A percentile compares a stretch with the other conserved stretches of the same genome.
phyloP scores from a whole-genome alignment of 768 basidiomycete species.

The Cystofilobasidium bisporidii region DNA sequence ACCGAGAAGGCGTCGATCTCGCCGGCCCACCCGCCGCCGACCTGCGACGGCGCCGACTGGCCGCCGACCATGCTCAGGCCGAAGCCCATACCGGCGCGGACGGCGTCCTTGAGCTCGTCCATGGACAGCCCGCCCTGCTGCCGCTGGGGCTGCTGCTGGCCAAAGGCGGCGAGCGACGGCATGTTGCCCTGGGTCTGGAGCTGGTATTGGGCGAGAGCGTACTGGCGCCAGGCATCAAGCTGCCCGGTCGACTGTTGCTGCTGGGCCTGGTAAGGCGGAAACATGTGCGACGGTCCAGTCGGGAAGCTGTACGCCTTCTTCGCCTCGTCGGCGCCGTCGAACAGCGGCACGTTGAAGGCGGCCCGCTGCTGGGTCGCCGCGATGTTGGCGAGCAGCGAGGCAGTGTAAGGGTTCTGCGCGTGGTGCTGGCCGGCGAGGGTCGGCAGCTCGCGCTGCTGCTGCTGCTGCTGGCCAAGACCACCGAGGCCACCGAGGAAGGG shows the following conservation, averaged over 20 bases:
- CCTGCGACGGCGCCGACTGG: background rate
- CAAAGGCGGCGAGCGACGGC: background rate
- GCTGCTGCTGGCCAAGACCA: no score
- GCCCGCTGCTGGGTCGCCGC: conserved; percentile 20
- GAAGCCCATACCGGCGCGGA: conserved; percentile 18
- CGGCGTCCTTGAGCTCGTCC: conserved; percentile 22
- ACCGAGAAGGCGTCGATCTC: background rate
- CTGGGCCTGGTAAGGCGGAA: background rate
- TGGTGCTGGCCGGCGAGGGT: conserved; percentile 20
- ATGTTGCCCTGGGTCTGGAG: background rate
- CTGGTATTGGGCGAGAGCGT: conserved; percentile 18
- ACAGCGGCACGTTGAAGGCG: background rate
- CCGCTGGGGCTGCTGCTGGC: background rate
- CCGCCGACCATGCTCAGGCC: conserved; percentile 15
- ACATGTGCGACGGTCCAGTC: conserved; percentile 11
- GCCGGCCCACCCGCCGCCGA: background rate
- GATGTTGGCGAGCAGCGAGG: conserved; percentile 15
- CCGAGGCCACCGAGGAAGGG: background rate
- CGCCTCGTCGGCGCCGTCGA: conserved; percentile 4
- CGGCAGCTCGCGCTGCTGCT: background rate
- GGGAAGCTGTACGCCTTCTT: conserved; percentile 17
- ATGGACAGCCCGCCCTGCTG: background rate
- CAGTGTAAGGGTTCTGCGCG: conserved; percentile 22
- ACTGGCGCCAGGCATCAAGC: conserved; percentile 19
- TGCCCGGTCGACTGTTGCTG: background rate